phyloP scores from a whole-genome alignment of 208 protist species.

The Trypanosoma theileri region DNA sequence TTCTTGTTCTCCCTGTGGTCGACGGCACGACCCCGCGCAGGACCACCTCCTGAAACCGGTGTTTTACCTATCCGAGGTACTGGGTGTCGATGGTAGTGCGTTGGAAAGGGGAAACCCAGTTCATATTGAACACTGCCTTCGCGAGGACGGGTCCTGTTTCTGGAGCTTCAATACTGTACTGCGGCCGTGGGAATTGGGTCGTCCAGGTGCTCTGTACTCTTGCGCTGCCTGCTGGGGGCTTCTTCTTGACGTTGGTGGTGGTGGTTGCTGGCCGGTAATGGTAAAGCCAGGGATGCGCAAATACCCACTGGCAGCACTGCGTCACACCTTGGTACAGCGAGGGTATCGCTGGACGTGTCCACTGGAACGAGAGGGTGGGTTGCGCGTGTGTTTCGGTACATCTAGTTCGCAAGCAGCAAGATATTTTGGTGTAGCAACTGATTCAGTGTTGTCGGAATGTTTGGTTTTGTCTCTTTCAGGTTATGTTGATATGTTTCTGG shows the following conservation, averaged over 20 bases:
- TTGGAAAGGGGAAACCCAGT: background rate
- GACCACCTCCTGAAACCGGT: background rate
- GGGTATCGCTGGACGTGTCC: conserved; percentile 43
- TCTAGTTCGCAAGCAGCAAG: background rate
- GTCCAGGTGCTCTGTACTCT: conserved; percentile 35
- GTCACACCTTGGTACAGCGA: conserved; percentile 8
- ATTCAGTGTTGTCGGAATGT: background rate
- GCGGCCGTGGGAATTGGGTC: conserved; percentile 32
- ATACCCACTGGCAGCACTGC: conserved; percentile 34
- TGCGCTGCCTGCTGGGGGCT: conserved; percentile 45
- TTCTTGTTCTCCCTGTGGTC: background rate
- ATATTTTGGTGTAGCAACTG: conserved; percentile 15
- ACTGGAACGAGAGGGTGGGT: conserved; percentile 10
- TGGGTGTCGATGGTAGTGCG: background rate
- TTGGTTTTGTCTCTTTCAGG: background rate
- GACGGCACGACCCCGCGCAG: background rate
- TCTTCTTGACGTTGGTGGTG: conserved; percentile 34
- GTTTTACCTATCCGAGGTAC: conserved; percentile 12
- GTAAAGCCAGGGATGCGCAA: conserved; percentile 41
- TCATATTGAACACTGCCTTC: conserved; percentile 46
- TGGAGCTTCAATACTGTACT: conserved; percentile 69
- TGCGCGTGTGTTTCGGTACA: conserved; percentile 11
- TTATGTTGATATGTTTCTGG: conserved; percentile 30
- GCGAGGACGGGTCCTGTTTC: conserved; percentile 66
- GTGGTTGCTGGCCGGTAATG: conserved; percentile 44